Evolutionary conservation across 176 grass and related monocot species (phyloP), one percentile per base, ranked within the genome.

Genomic region (Areca catechu): DNA sequence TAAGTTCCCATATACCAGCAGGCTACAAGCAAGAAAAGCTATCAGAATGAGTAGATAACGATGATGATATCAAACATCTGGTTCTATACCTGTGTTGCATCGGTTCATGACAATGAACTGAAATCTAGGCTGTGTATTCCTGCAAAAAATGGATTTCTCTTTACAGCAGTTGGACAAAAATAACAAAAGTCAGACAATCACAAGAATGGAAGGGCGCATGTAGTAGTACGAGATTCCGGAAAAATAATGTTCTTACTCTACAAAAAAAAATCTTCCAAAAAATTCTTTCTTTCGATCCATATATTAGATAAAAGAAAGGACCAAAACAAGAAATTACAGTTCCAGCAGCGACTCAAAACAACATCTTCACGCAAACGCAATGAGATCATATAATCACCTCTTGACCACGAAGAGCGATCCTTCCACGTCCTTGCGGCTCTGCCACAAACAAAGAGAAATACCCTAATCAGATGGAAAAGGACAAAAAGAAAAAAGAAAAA

Each of bases 331-430:
- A 29, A 29, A 5, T 29, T 29, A 6, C 12, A 43, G 34, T 43
- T 43, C 9, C 34, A 43, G 9, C 10, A 43, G 34, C 34, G 34
- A 43, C 34, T 43, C 34, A 43, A 43, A 43, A 12, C 34, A 43
- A 12, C 12, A 43, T 14, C 34, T 14, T 10, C 10, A 43, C 10
- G 27, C 34, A 14, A 43, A 43, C 34, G 34, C 9, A 43, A 43
- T 43, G 34, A 43, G 34, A 43, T 14, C 18, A 20, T 19, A 7
- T 20, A 80, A 54, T 25, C 27, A 90, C 86, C 82, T 90, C 72
- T 86, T 86, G 29, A 90, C 82, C 56, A 90, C 54, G 19, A 85
- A 85, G 24, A 90, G 71, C 18, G 86, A 82, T 52, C 86, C 86
- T 62, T 90, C 86, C 57, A 85, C 82, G 29, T 23, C 74, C 75